Evolutionary conservation across 106 monocot species (phyloP), one percentile per base, ranked within the genome.

Genomic region (Cymbidium sinense): DNA sequence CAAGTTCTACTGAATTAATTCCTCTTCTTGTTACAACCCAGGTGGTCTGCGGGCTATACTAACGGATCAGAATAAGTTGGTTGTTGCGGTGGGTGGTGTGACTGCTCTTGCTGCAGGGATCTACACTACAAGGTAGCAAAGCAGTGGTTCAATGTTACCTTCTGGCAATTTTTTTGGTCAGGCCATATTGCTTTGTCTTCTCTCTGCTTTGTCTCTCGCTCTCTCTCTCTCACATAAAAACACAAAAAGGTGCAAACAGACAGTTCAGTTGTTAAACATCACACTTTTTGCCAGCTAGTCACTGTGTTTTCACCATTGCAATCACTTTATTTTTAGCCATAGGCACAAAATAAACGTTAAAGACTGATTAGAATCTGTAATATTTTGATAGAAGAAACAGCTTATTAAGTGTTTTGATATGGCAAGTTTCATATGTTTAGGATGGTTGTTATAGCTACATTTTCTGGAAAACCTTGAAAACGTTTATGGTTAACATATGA

Each of bases 81-180:
- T 89, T 77, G 93, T 96, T 50, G 86, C 89, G 28, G 96, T 96
- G 74, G 96, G 93, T 1, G 96, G 96, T 77, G 85, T 88, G 33
- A 96, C 93, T 36, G 96, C 96, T 43, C 88, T 96, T 58, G 96
- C 96, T 73, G 93, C 93, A 75, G 96, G 96, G 30, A 83, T 96
- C 54, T 96, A 96, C 81, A 94, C 93, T 17, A 93, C 96, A 29
- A 91, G 96, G 96, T 96, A 84, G 51, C 39, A 62, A 30, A 67
- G 31, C 11, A 15, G 67, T 15, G 10, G 37, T 7, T 30, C 19
- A 50, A 13, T 23, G 15, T 34, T 20, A 47, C 37, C 9, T 19
- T 43, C 8, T 67, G 18, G 28, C 71, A 37, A 44, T 27, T 74
- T 43, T 44, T 43, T 43, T 73, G n/a, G 74, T 71, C 23, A 17